Evolutionary conservation across 495 filamentous ascomycete genomes (phyloP), one percentile per base, ranked within the genome.

Genomic region (Penicillium verhagenii): DNA sequence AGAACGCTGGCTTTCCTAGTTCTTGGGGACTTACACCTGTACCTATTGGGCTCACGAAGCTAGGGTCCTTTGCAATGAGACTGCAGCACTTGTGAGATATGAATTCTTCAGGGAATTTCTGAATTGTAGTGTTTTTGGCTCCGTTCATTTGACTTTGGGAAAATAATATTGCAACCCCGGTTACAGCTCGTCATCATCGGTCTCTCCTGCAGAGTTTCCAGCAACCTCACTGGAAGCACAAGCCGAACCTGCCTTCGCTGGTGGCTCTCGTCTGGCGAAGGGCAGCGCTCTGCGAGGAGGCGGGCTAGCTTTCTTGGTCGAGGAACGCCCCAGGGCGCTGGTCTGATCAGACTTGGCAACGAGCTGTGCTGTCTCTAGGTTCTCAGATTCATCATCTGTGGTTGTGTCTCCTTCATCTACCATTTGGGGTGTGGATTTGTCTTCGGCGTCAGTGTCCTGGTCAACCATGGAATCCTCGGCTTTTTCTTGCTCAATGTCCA

Each of bases 161-260:
- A n/a, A n/a, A n/a, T n/a, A n/a, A n/a, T n/a, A n/a, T n/a, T n/a
- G n/a, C n/a, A n/a, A n/a, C n/a, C n/a, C n/a, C n/a, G 23, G 21
- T 69, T 58, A 81, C 55, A 81, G 59, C 53, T 82, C 78, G 58
- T 82, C 79, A 57, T 82, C 80, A 61, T 83, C 80, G 2, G 70
- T 75, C 52, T 79, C 79, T 25, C 77, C 78, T 39, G 65, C 71
- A 13, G 65, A 74, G 31, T 69, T 72, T 20, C 71, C 72, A 2
- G 56, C 56, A 2, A 53, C 58, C 18, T 56, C 50, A 16, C 56
- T 51, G 19, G 49, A 7, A 31, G 11, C 6, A 29, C 38, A 16
- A 44, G 35, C 53, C 54, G n/a, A n/a, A 10, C 40, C 26, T 45
- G 37, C 25, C 29, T 47, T 47, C 16, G n/a, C 39, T 16, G 18